Evolutionary conservation across 2,329 filamentous ascomycete species (phyloP).

Genomic region (Aspergillus brasiliensis): DNA sequence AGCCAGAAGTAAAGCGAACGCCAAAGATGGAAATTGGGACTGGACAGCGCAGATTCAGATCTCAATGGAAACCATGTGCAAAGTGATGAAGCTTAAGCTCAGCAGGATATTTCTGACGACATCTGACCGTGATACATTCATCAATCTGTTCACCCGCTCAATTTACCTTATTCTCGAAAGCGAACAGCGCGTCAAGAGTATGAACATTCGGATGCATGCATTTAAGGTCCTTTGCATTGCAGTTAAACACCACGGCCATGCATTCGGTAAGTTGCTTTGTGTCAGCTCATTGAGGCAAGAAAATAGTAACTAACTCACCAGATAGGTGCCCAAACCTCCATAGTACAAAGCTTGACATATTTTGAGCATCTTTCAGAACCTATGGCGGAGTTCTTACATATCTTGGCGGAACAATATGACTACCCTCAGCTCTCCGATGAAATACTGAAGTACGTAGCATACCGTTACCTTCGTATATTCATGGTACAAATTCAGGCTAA

Average conservation of each 20-base stretch:
- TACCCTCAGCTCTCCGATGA: constrained; percentile 94
- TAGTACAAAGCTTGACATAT: constrained; percentile 96
- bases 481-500: constrained; percentile 23
- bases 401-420: constrained; percentile 94
- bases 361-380: constrained; percentile 98
- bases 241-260: constrained; percentile 96
- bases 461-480: not conserved
- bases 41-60: constrained; percentile 83
- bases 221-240: constrained; percentile 97
- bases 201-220: constrained; percentile 88
- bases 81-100: constrained; percentile 89
- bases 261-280: constrained; percentile 66
- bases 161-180: constrained; percentile 94
- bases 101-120: constrained; percentile 94
- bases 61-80: constrained; percentile 92
- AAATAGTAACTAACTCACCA: constrained; percentile 22
- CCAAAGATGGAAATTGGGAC: constrained; percentile 82
- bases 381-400: constrained; percentile 97
- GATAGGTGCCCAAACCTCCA: constrained; percentile 89
- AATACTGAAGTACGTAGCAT: constrained; percentile 63
- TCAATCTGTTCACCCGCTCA: constrained; percentile 85
- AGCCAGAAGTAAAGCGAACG: constrained; percentile 67
- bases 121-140: constrained; percentile 92
- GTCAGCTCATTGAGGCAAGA: not conserved
- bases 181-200: constrained; percentile 87